These are phyloP conservation scores for Neodidymelliopsis sp. DNA, from an alignment of 2,329 filamentous ascomycete genomes.

Conservation along the genomic window DNA sequence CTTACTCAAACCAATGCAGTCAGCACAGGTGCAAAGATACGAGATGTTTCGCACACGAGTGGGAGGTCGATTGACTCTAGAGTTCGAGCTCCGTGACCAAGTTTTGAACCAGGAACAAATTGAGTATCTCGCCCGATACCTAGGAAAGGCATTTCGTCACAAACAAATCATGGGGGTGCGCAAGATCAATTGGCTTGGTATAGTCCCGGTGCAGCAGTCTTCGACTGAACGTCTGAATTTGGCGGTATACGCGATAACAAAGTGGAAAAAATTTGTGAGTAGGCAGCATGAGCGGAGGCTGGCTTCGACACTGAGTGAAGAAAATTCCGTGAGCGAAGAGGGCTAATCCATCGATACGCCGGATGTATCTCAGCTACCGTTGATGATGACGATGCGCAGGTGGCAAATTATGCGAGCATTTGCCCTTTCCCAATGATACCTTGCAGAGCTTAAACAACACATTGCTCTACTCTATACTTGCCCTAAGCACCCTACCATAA, in stretches of 20 bases:
- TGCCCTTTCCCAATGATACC: no score
- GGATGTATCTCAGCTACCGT: no score
- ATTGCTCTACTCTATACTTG: no score
- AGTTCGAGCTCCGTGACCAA: conserved; percentile 37
- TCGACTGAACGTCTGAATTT: conserved; percentile 39
- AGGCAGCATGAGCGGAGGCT: conserved; percentile 23
- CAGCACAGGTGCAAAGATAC: conserved; percentile 11
- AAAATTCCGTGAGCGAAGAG: conserved; percentile 5
- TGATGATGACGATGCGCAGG: no score
- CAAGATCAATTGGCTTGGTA: conserved; percentile 43
- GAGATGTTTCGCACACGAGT: conserved; percentile 17
- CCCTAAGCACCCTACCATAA: no score
- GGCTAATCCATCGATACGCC: conserved; percentile 1
- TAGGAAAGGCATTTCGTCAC: conserved; percentile 37
- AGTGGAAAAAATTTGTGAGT: conserved; percentile 39
- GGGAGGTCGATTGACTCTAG: conserved; percentile 39
- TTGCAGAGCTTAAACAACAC: no score
- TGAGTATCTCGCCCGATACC: conserved; percentile 33
- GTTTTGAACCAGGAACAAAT: conserved; percentile 37
- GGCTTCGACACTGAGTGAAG: conserved; percentile 14
- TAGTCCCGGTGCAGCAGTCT: conserved; percentile 32
- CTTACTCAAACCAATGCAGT: conserved; percentile 36
- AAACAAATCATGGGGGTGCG: conserved; percentile 31
- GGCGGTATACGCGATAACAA: conserved; percentile 31
- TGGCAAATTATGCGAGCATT: no score